These are phyloP conservation scores for Conringia planisiliqua DNA, from an alignment of 345 rosid genomes.

Conservation along the genomic window DNA sequence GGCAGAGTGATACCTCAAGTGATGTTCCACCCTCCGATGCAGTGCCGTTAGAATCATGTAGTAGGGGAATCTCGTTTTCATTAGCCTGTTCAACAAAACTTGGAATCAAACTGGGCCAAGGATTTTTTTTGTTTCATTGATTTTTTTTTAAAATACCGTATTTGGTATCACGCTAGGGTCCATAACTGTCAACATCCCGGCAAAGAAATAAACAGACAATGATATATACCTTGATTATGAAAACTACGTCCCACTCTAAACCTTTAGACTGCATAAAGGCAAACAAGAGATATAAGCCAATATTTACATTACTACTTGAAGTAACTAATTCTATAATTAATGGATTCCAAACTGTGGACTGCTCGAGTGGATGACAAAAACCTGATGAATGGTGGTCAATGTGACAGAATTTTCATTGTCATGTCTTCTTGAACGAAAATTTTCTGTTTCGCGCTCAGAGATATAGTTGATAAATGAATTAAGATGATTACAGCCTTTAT, in stretches of 20 bases:
- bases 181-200: background rate
- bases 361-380: conserved; percentile 23
- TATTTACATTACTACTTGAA: conserved; percentile 1
- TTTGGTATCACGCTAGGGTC: conserved; percentile 1
- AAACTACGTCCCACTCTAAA: conserved; percentile 92
- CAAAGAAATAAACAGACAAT: conserved; percentile 8
- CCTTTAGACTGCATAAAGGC: conserved; percentile 82
- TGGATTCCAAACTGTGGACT: background rate
- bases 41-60: conserved; percentile 63
- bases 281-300: conserved; percentile 11
- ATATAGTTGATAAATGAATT: conserved; percentile 60
- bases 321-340: conserved; percentile 16
- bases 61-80: conserved; percentile 88
- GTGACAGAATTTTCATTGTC: conserved; percentile 82
- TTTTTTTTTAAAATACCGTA: background rate
- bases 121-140: background rate
- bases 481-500: conserved; percentile 56
- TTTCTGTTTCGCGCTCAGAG: conserved; percentile 66
- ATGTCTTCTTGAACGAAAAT: conserved; percentile 64
- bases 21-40: conserved; percentile 49
- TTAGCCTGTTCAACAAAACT: conserved; percentile 54
- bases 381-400: conserved; percentile 98
- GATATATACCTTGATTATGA: conserved; percentile 75
- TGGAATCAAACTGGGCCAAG: background rate
- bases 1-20: conserved; percentile 54